These are phyloP conservation scores for Litchi chinensis DNA, from an alignment of 345 rosid species.

Conservation along the genomic window DNA sequence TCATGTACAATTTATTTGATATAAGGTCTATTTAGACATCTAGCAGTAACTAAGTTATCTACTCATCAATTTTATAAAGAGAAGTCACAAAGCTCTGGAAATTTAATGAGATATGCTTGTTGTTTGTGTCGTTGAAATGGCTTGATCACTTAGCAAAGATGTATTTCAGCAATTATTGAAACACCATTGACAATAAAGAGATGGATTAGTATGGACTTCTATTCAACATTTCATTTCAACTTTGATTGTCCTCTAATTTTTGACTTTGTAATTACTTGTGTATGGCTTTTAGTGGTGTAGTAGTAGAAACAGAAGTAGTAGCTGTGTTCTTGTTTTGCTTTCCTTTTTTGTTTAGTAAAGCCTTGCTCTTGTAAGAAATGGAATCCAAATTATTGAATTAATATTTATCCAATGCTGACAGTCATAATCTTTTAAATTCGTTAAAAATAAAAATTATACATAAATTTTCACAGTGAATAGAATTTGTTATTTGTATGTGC, in stretches of 20 bases:
- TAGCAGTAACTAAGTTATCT: conserved; percentile 27
- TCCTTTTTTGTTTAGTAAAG: no score
- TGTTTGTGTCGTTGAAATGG: conserved; percentile 4
- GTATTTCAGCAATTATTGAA: conserved; percentile 19
- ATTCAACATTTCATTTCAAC: neutral
- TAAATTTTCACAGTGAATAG: no score
- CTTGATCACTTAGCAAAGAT: neutral
- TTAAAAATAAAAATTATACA: no score
- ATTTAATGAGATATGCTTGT: conserved; percentile 11
- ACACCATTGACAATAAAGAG: conserved; percentile 28
- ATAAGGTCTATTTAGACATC: conserved; percentile 26
- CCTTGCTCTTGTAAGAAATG: neutral
- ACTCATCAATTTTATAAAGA: conserved; percentile 3
- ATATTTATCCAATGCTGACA: no score
- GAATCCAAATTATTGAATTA: neutral
- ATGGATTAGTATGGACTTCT: conserved; percentile 7
- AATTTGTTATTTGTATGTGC: no score
- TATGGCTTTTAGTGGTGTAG: neutral
- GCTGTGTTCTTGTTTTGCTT: neutral
- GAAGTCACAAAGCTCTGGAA: neutral
- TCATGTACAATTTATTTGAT: conserved; percentile 28
- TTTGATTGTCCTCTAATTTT: neutral
- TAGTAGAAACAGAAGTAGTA: neutral
- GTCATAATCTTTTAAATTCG: no score
- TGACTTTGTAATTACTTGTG: neutral